Percentiles rank a stretch among this genome's conserved stretches.
These are phyloP conservation scores for Auriculariales sp. DNA, from an alignment of 768 basidiomycete genomes.

Conservation along the genomic window DNA sequence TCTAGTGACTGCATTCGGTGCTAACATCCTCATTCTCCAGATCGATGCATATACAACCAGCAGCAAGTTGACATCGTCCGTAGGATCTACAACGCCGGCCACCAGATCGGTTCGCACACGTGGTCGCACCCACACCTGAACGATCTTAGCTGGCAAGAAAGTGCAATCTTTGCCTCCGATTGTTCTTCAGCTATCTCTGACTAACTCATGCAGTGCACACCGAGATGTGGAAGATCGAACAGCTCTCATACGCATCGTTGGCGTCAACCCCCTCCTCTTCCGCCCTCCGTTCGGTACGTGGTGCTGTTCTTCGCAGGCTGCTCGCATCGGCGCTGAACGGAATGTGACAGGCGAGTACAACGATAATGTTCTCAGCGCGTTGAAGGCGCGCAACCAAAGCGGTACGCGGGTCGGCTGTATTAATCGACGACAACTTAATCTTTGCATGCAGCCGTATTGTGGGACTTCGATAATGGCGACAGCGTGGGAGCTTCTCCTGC, in stretches of 20 bases:
- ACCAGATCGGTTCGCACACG: conserved; percentile 31
- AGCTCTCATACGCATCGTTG: neutral
- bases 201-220: no score
- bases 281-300: no score
- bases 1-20: no score
- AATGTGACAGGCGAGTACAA: conserved; percentile 22
- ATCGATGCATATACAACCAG: conserved; percentile 16
- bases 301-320: conserved; percentile 19
- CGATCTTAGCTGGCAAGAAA: conserved; percentile 17
- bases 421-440: no score
- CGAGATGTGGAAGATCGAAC: no score
- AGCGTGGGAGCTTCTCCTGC: conserved; percentile 7
- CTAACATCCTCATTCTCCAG: conserved; percentile 7
- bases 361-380: conserved; percentile 19
- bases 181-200: no score
- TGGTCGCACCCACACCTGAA: conserved; percentile 26
- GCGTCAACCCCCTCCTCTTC: neutral
- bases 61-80: conserved; percentile 16
- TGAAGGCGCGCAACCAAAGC: conserved; percentile 12
- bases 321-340: conserved; percentile 34
- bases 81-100: conserved; percentile 23
- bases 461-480: conserved; percentile 12
- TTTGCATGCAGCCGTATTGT: no score
- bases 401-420: no score
- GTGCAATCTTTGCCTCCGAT: no score